Conservation (phyloP, 306 rosid species). For the Vicia sativa region DNA sequence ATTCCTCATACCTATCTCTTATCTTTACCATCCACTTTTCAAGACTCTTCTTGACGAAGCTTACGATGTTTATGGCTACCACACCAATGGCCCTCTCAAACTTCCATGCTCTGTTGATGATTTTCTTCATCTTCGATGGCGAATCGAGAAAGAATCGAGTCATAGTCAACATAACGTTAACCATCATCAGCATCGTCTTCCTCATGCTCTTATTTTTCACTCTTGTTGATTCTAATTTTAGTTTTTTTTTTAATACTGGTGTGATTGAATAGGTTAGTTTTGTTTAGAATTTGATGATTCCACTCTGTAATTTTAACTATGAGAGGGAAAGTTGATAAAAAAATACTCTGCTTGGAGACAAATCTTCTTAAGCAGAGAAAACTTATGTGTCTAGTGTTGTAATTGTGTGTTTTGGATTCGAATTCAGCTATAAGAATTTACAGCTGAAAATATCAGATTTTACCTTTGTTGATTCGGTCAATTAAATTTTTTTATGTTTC, state of each 20-base stretch:
- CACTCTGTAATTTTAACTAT: slow-evolving; percentile 37
- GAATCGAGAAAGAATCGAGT: slow-evolving; percentile 55
- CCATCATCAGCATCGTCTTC: slow-evolving; percentile 41
- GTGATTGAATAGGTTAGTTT: not conserved
- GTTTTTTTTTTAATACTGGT: not conserved
- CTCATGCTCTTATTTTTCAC: slow-evolving; percentile 52
- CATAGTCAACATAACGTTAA: slow-evolving; percentile 31
- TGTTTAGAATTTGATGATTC: slow-evolving; percentile 8
- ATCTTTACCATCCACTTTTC: slow-evolving; percentile 70
- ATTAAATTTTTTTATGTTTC: too few relatives aligned
- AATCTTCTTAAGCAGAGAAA: slow-evolving; percentile 24
- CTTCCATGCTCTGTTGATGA: slow-evolving; percentile 77
- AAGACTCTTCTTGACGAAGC: slow-evolving; percentile 65
- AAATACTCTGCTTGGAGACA: slow-evolving; percentile 1
- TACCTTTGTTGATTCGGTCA: too few relatives aligned
- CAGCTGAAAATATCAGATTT: too few relatives aligned
- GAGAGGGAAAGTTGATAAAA: slow-evolving; percentile 27
- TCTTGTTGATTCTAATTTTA: slow-evolving; percentile 44
- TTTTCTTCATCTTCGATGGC: slow-evolving; percentile 67
- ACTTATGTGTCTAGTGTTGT: not conserved
- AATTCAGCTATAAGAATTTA: too few relatives aligned
- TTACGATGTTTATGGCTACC: slow-evolving; percentile 70
- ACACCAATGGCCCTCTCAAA: slow-evolving; percentile 67
- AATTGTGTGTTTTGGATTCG: not conserved
- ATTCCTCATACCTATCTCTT: slow-evolving; percentile 61